Base-by-base conservation (phyloP, 169 alveolate genomes). In the Cryptosporidium ubiquitum region DNA sequence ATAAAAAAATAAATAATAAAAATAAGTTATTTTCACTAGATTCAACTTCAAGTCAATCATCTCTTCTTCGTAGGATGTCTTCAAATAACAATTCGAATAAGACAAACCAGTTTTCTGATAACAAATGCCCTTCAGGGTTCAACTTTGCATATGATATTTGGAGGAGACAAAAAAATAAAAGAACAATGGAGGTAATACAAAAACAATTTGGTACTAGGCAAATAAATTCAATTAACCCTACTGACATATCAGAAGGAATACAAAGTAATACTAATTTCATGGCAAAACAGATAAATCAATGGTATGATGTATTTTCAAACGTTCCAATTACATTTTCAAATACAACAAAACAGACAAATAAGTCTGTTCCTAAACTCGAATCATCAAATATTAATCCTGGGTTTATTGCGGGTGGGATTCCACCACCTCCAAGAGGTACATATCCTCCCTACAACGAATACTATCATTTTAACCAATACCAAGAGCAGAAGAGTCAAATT, bases 331-430 rank as follows among this genome's bases (percentile, higher is more conserved):
- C 75, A 33, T 14, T 79, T 16, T 42, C 58, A 14, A 79, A 64
- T 39, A 29, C 68, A 26, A 64, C 89, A 16, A 79, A 52, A 26
- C 55, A 79, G 26, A 5, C 39, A 29, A 66, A 61, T 47, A 44
- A 39, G 12, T n/a, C 47, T 16, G 29, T 14, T 4, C 89, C 89
- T 2, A 31, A 35, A 57, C 44, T 79, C 18, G 89, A 79, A 12
- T 49, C 64, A 29, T 64, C 58, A 5, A 79, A 79, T 23, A 79
- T 35, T 26, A 79, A 64, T 20, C 89, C 89, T 29, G 75, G 89
- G 16, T 79, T 79, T 40, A 79, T 79, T 40, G 89, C 89, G n/a
- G 89, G 89, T 7, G 89, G 89, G 2, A 79, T 79, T 33, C 89
- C 89, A 9, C 89, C 89, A 64, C 89, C 89, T 10, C 89, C 89